phyloP scores from a whole-genome alignment of 2,329 filamentous ascomycete species.

The Elsinoe batatas region DNA sequence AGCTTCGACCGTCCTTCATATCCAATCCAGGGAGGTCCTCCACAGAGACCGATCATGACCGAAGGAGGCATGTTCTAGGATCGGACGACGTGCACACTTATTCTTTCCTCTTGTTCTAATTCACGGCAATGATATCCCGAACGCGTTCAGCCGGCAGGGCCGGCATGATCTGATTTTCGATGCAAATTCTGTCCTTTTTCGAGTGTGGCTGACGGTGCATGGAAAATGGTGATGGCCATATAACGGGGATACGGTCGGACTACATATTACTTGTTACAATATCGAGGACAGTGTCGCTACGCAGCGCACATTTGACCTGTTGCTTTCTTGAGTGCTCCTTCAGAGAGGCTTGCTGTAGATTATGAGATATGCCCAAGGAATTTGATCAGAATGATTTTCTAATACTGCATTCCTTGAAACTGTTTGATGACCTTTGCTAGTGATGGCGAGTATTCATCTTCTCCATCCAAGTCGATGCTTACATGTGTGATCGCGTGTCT shows the following conservation, averaged over 20 bases:
- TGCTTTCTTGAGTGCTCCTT: neutral
- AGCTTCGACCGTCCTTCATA: constrained; percentile 6
- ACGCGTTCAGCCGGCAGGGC: neutral
- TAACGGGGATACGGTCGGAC: neutral
- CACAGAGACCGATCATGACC: constrained; percentile 14
- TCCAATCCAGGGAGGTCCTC: constrained; percentile 14
- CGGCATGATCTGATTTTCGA: constrained; percentile 6
- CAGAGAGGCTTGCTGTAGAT: neutral
- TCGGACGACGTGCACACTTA: neutral
- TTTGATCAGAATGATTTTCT: neutral
- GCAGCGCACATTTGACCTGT: neutral
- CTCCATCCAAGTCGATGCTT: too few relatives aligned
- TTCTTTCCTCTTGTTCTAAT: neutral
- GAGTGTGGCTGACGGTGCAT: neutral
- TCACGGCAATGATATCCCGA: constrained; percentile 6
- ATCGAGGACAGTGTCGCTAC: neutral
- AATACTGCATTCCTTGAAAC: neutral
- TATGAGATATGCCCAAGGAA: constrained; percentile 5
- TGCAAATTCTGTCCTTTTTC: neutral
- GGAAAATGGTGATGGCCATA: neutral
- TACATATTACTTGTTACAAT: neutral
- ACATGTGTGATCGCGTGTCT: neutral
- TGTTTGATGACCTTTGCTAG: neutral
- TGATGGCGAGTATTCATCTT: neutral
- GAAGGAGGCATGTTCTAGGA: constrained; percentile 16